phyloP scores from a whole-genome alignment of 2,329 filamentous ascomycete species.

The Aureobasidium sp. region DNA sequence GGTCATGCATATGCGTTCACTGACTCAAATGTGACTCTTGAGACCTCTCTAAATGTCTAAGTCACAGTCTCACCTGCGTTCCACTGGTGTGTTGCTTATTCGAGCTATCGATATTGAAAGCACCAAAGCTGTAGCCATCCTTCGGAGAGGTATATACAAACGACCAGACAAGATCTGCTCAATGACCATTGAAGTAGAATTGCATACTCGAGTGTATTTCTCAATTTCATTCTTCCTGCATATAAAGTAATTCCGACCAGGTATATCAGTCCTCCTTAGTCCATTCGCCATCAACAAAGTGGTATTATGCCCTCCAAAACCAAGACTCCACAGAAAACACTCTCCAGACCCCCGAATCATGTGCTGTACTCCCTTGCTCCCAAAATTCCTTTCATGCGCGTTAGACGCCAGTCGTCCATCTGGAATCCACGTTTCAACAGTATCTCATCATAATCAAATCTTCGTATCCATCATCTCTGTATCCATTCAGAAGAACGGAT shows the following conservation, averaged over 20 bases:
- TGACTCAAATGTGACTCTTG: not conserved
- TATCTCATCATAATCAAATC: not conserved
- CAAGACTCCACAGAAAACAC: not conserved
- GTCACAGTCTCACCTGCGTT: not conserved
- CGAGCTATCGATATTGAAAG: not conserved
- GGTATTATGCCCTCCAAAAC: constrained; percentile 3
- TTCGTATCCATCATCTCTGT: not conserved
- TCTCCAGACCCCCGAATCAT: not conserved
- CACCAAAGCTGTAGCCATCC: not conserved
- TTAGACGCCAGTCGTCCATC: not conserved
- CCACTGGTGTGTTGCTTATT: not conserved
- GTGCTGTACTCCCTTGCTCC: not conserved
- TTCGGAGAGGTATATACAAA: not conserved
- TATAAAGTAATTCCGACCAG: not conserved
- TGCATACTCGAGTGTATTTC: not conserved
- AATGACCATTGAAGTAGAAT: too few species aligned
- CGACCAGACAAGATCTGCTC: too few species aligned
- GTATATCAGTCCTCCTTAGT: not conserved
- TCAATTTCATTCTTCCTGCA: not conserved
- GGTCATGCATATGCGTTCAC: too few species aligned
- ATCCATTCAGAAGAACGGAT: not conserved
- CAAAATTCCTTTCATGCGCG: not conserved
- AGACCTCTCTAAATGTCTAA: not conserved
- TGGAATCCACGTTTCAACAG: not conserved
- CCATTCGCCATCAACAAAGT: not conserved